These are phyloP conservation scores for Metschnikowia corniflorae DNA, from an alignment of 805 yeast species.

Conservation along the genomic window DNA sequence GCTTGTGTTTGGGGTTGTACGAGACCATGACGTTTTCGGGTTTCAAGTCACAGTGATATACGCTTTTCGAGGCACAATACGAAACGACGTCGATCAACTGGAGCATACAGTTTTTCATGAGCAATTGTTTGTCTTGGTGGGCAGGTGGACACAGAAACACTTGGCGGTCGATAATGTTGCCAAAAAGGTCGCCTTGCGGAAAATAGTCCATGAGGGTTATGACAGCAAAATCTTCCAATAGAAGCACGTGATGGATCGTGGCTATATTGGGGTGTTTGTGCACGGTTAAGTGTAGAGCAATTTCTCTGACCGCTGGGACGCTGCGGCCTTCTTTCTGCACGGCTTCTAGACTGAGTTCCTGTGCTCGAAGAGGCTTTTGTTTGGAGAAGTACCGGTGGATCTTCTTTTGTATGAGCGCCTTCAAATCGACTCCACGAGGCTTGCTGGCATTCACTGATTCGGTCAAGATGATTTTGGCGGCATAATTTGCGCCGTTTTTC, in stretches of 20 bases:
- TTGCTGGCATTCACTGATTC: conserved; percentile 42
- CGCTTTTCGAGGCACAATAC: conserved; percentile 29
- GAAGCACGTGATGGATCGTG: conserved; percentile 69
- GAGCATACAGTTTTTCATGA: conserved; percentile 42
- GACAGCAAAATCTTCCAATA: conserved; percentile 48
- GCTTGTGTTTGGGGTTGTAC: conserved; percentile 26
- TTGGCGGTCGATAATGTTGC: conserved; percentile 74
- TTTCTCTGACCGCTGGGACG: conserved; percentile 53
- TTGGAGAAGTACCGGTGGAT: conserved; percentile 10
- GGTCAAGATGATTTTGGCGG: conserved; percentile 69
- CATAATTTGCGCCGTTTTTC: conserved; percentile 48
- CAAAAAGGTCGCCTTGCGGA: conserved; percentile 82
- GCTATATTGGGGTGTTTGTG: conserved; percentile 78
- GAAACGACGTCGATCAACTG: conserved; percentile 38
- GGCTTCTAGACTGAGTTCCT: conserved; percentile 11
- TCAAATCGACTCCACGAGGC: conserved; percentile 70
- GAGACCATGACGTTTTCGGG: conserved; percentile 41
- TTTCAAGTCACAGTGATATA: conserved; percentile 43
- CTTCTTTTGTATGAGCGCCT: conserved; percentile 48
- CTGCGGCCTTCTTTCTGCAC: conserved; percentile 25
- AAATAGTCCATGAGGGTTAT: conserved; percentile 84
- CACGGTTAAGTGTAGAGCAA: conserved; percentile 68
- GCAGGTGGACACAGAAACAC: conserved; percentile 53
- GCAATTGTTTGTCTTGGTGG: conserved; percentile 44
- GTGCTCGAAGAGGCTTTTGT: conserved; percentile 5